Conservation (phyloP, 73 alveolate species). For the Tetrahymena thermophila region DNA sequence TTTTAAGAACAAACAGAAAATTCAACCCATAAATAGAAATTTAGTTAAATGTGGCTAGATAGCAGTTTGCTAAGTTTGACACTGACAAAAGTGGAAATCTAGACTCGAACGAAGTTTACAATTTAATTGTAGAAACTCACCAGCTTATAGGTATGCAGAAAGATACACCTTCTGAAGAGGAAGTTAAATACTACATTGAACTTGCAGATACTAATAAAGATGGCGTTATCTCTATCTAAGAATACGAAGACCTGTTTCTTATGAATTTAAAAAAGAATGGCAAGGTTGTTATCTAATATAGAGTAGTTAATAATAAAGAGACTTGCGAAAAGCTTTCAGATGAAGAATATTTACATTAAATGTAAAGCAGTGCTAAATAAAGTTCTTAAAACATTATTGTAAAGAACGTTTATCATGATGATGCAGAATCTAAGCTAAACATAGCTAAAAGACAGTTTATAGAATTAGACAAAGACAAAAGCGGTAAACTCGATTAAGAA, state of each 20-base stretch:
- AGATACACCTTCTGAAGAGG: constrained; percentile 24
- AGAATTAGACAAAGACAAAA: neutral
- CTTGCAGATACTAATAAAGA: constrained; percentile 22
- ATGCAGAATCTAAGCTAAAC: neutral
- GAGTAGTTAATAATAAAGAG: neutral
- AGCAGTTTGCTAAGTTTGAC: constrained; percentile 22
- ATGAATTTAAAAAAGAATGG: neutral
- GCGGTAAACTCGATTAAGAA: neutral
- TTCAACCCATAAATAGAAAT: constrained; percentile 9
- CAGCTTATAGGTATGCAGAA: constrained; percentile 20
- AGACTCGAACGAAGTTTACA: constrained; percentile 31
- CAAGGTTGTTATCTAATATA: neutral
- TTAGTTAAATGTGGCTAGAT: constrained; percentile 10
- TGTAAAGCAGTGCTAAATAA: neutral
- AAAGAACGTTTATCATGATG: neutral
- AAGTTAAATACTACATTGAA: constrained; percentile 8
- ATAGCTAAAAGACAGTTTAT: neutral
- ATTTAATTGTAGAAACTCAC: constrained; percentile 16
- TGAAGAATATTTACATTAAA: neutral
- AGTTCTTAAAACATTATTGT: neutral
- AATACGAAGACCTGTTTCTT: constrained; percentile 6
- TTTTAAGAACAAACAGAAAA: neutral
- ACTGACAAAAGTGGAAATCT: constrained; percentile 34
- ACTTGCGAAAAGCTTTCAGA: neutral
- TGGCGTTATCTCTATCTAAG: constrained; percentile 11